Percentiles rank a stretch among this genome's conserved stretches.
Conservation (phyloP, 176 grass and related monocot genomes). For the Oryza nivara region DNA sequence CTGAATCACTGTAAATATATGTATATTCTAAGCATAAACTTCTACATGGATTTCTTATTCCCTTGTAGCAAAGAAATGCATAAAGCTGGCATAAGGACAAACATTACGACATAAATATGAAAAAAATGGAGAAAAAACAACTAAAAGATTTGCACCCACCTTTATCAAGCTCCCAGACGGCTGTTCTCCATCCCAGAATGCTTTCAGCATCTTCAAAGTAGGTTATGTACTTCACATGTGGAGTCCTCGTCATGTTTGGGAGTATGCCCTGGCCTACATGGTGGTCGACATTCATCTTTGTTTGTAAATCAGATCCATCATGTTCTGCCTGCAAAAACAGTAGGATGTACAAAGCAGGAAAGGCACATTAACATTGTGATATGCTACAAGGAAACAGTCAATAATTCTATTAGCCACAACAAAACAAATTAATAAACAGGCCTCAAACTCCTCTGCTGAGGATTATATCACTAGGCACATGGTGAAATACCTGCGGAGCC, state of each 20-base stretch:
- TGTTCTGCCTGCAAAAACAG: conserved; percentile 75
- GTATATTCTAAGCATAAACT: conserved; percentile 6
- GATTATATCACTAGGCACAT: conserved; percentile 19
- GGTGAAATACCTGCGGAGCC: conserved; percentile 74
- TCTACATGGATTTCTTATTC: not conserved
- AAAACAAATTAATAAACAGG: conserved; percentile 18
- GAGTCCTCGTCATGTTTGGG: conserved; percentile 79
- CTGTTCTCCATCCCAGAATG: conserved; percentile 81
- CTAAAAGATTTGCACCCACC: conserved; percentile 58
- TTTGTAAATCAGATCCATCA: conserved; percentile 94
- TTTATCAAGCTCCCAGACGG: conserved; percentile 95
- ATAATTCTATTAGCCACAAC: conserved; percentile 22
- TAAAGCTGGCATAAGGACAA: conserved; percentile 25
- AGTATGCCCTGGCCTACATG: conserved; percentile 60
- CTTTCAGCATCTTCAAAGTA: conserved; percentile 98
- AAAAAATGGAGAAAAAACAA: conserved; percentile 34
- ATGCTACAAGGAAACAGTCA: conserved; percentile 14
- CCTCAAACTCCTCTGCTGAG: not conserved
- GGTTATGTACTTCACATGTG: conserved; percentile 91
- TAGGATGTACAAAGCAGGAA: not conserved
- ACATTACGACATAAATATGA: conserved; percentile 7
- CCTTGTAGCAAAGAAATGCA: conserved; percentile 11
- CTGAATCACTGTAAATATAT: conserved; percentile 24
- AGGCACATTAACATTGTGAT: not conserved
- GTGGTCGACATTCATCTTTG: conserved; percentile 67